Conservation (phyloP, 176 grass and related monocot genomes). For the Eleusine indica region DNA sequence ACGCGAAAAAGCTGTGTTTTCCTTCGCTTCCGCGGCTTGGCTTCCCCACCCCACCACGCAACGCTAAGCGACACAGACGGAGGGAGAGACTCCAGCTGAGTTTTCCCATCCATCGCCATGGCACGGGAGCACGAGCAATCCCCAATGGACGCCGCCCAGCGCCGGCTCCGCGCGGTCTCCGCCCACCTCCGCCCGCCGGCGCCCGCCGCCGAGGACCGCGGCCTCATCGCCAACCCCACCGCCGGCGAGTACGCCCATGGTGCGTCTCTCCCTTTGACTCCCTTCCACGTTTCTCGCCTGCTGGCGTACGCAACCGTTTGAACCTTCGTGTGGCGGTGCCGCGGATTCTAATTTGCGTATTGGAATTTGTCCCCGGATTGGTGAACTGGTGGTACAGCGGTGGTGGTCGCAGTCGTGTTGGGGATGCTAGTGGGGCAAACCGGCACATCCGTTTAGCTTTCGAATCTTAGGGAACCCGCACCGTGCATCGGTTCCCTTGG, state of each 20-base stretch:
- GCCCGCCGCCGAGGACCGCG: background rate
- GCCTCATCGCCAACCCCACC: conserved; percentile 49
- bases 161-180: conserved; percentile 64
- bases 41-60: background rate
- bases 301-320: background rate
- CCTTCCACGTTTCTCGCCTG: background rate
- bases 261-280: conserved; percentile 17
- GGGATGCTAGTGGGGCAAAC: background rate
- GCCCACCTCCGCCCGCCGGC: conserved; percentile 48
- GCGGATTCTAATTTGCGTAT: background rate
- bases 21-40: no score
- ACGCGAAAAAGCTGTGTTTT: no score
- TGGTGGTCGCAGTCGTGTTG: background rate
- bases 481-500: background rate
- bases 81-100: no score
- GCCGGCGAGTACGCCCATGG: conserved; percentile 71
- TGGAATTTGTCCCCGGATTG: background rate
- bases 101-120: background rate
- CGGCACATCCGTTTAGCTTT: background rate
- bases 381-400: no score
- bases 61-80: conserved; percentile 9
- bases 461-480: background rate
- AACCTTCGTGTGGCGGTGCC: background rate
- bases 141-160: conserved; percentile 59
- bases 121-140: conserved; percentile 11